Base-by-base conservation (phyloP, 805 yeast genomes). In the Myxozyma monticola region DNA sequence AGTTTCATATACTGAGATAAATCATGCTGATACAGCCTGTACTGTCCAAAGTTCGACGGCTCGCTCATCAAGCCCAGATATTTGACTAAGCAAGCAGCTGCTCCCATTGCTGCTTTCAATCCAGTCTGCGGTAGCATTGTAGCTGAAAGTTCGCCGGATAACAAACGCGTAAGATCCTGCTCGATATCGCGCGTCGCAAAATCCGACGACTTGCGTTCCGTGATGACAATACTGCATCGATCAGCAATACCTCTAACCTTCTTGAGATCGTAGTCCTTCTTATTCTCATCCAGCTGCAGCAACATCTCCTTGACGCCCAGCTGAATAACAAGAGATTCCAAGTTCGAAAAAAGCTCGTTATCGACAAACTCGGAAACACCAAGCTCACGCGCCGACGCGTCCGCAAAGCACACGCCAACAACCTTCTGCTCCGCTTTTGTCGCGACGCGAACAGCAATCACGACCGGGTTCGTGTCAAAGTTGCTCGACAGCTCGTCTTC, bases 291-390 rank as follows among this genome's bases (percentile, higher is more conserved):
- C 3, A 72, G 69, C 10, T 84, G 83, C 4, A 91, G 61, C 14
- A 93, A 65, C 35, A 88, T 83, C 65, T 93, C 99, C 61, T 85
- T 87, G 5, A 89, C 88, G 18, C 96, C 96, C 30, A 89, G 71
- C 66, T 93, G 99, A 59, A 93, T 84, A 51, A 90, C 67, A 42
- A 89, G 74, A 40, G 95, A 83, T 66, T 93, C 98, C 55, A 91
- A 68, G 63, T 90, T 91, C 1, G 96, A 83, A 60, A 79, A 89
- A 8, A 88, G 74, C 41, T 91, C 98, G 63, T 88, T 89, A 65
- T 93, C 99, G 8, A 78, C 77, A 57, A 91, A 85, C 64, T 90
- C 95, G 15, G 84, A 70, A 43, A 89, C 70, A 18, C 93, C 89
- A 28, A 93, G 73, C 28, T 74, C 73, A 53, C 79, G 77, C 40